These are phyloP conservation scores for Porcisia deanei DNA, from an alignment of 208 protist species.

Conservation along the genomic window DNA sequence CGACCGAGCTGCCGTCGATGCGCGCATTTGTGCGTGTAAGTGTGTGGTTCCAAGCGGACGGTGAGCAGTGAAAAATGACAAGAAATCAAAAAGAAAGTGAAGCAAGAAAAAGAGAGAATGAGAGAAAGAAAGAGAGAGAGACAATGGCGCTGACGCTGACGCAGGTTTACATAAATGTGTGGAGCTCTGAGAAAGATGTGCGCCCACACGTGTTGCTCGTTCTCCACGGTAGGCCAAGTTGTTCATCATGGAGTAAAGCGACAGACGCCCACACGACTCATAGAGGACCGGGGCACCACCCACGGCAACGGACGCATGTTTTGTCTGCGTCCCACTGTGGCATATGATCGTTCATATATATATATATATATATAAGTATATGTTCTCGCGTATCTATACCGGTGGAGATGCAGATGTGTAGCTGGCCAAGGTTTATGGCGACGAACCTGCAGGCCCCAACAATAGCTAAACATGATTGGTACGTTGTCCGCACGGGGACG, in stretches of 20 bases:
- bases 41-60: background rate
- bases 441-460: too few species aligned
- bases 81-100: background rate
- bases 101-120: background rate
- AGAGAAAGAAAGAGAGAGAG: background rate
- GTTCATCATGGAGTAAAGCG: background rate
- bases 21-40: background rate
- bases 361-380: too few species aligned
- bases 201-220: too few species aligned
- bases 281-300: background rate
- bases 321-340: too few species aligned
- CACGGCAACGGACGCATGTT: background rate
- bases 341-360: too few species aligned
- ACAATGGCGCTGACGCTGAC: background rate
- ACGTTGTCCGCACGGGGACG: too few species aligned
- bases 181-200: background rate
- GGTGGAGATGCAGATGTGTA: too few species aligned
- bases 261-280: background rate
- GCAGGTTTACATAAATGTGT: background rate
- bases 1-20: background rate
- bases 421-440: too few species aligned
- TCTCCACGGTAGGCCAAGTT: background rate
- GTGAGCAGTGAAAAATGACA: background rate
- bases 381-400: too few species aligned
- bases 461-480: too few species aligned